Conservation (phyloP, 1,139 yeast genomes). For the Diutina catenulata region DNA sequence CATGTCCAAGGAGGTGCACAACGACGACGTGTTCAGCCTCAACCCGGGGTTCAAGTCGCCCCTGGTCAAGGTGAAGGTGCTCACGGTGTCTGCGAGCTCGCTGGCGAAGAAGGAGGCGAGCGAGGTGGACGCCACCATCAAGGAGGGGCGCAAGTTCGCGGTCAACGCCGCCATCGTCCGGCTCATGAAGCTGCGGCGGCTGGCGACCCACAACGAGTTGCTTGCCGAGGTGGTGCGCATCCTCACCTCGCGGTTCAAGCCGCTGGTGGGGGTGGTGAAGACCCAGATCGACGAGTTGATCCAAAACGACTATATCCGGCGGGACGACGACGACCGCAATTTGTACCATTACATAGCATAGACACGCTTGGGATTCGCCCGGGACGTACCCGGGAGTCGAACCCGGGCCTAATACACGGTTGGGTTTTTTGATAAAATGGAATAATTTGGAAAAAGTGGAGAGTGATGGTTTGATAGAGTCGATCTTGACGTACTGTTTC, state of each 20-base stretch:
- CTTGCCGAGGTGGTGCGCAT: slow-evolving; percentile 56
- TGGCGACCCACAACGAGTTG: slow-evolving; percentile 51
- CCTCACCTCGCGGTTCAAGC: slow-evolving; percentile 53
- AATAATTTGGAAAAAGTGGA: too few relatives aligned
- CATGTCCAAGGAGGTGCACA: slow-evolving; percentile 58
- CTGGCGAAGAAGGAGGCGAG: slow-evolving; percentile 16
- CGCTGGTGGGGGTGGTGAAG: slow-evolving; percentile 58
- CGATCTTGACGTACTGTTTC: too few relatives aligned
- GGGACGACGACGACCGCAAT: slow-evolving; percentile 52
- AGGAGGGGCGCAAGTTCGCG: slow-evolving; percentile 42
- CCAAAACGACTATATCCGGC: slow-evolving; percentile 64
- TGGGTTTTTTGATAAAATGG: too few relatives aligned
- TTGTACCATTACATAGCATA: slow-evolving; percentile 67
- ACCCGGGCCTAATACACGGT: too few relatives aligned
- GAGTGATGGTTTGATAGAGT: too few relatives aligned
- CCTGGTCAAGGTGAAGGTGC: slow-evolving; percentile 60
- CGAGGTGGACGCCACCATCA: slow-evolving; percentile 22
- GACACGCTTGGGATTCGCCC: too few relatives aligned
- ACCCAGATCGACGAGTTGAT: slow-evolving; percentile 70
- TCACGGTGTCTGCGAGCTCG: slow-evolving; percentile 44
- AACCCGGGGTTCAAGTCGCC: slow-evolving; percentile 67
- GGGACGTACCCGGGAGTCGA: too few relatives aligned
- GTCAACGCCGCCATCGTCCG: slow-evolving; percentile 86
- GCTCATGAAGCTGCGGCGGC: slow-evolving; percentile 68
- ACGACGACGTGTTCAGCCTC: slow-evolving; percentile 53